Conservation (phyloP, 176 grass and related monocot genomes). For the Dactylis glomerata region DNA sequence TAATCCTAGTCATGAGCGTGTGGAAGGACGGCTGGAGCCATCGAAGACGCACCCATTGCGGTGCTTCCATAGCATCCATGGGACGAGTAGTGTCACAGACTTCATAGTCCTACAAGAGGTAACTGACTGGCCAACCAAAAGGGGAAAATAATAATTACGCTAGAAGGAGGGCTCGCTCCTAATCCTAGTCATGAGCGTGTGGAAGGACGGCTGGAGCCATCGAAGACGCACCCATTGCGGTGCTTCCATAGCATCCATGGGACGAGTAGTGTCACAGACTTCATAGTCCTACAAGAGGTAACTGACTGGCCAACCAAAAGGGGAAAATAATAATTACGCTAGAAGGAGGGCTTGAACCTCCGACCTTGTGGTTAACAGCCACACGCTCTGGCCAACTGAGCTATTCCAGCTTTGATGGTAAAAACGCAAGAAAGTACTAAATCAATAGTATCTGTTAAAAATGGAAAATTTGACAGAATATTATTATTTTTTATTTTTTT, state of each 20-base stretch:
- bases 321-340: background rate
- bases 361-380: constrained; percentile 78
- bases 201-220: no score
- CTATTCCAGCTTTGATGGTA: constrained; percentile 50
- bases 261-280: no score
- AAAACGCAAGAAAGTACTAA: background rate
- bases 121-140: background rate
- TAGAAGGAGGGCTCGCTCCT: constrained; percentile 14
- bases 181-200: no score
- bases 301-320: background rate
- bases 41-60: no score
- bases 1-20: no score
- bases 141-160: background rate
- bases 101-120: background rate
- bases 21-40: no score
- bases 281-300: background rate
- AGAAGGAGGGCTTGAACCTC: constrained; percentile 21
- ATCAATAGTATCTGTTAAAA: background rate
- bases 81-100: no score
- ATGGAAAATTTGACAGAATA: background rate
- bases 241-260: no score
- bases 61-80: no score
- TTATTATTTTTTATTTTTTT: no score
- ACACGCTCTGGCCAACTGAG: constrained; percentile 83
- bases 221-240: no score